These are phyloP conservation scores for Suillus paluster DNA, from an alignment of 768 basidiomycete genomes.

Conservation along the genomic window DNA sequence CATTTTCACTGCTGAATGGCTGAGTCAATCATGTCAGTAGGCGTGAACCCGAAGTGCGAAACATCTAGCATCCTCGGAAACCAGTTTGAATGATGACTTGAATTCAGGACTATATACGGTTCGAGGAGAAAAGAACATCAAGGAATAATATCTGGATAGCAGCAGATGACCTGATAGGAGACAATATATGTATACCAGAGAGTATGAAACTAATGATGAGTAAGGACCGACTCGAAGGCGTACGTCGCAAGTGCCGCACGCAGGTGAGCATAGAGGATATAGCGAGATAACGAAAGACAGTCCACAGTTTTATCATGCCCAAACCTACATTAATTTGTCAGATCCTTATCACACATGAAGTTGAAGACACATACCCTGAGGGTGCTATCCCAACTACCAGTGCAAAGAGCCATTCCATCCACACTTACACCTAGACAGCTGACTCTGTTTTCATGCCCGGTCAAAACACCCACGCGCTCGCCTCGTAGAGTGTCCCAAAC, in stretches of 20 bases:
- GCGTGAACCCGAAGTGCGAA: slow-evolving; percentile 1
- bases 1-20: slow-evolving; percentile 58
- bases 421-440: slow-evolving; percentile 94
- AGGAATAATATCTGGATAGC: slow-evolving; percentile 38
- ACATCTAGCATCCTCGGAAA: background rate
- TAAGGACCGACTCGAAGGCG: slow-evolving; percentile 69
- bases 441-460: slow-evolving; percentile 98
- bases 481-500: slow-evolving; percentile 99
- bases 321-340: slow-evolving; percentile 57
- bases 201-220: slow-evolving; percentile 41
- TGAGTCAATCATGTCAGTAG: slow-evolving; percentile 9
- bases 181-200: slow-evolving; percentile 44
- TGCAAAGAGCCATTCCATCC: slow-evolving; percentile 99
- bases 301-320: slow-evolving; percentile 64
- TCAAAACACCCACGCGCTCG: slow-evolving; percentile 95
- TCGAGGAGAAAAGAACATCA: slow-evolving; percentile 39
- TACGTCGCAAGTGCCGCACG: slow-evolving; percentile 49
- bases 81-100: slow-evolving; percentile 40
- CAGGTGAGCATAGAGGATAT: slow-evolving; percentile 57
- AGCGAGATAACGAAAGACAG: slow-evolving; percentile 24
- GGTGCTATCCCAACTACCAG: slow-evolving; percentile 97
- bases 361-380: slow-evolving; percentile 69
- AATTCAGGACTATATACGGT: slow-evolving; percentile 52
- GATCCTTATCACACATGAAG: slow-evolving; percentile 11
- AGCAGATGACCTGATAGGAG: slow-evolving; percentile 36